Percentiles rank a stretch among this genome's conserved stretches.
Evolutionary conservation across 1,139 yeast genomes (phyloP).

Genomic region (Magnusiomyces clavatus): DNA sequence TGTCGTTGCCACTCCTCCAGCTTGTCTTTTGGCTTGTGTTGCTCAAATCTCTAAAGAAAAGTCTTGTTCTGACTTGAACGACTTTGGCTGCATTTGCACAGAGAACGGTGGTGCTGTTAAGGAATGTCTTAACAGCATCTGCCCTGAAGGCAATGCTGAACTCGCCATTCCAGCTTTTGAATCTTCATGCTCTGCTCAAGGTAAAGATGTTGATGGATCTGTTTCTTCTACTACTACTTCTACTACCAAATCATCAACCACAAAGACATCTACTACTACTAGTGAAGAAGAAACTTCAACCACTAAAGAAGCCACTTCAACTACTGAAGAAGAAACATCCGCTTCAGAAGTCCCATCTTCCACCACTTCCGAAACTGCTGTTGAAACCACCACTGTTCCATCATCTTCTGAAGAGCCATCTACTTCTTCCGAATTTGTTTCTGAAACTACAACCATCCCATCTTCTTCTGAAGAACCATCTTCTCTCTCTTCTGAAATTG

Average conservation of each 20-base stretch:
- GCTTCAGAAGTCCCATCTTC: neutral
- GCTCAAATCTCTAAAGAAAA: constrained; percentile 54
- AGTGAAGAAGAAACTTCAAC: constrained; percentile 14
- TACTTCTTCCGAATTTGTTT: constrained; percentile 2
- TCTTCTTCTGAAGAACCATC: constrained; percentile 15
- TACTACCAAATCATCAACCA: constrained; percentile 29
- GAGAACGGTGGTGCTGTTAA: constrained; percentile 44
- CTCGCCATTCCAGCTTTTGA: constrained; percentile 53
- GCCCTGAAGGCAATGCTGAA: constrained; percentile 55
- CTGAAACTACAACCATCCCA: constrained; percentile 10
- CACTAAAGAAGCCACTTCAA: constrained; percentile 21
- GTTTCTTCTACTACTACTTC: constrained; percentile 29
- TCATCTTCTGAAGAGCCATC: neutral
- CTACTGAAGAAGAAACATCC: constrained; percentile 16
- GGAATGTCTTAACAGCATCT: constrained; percentile 52
- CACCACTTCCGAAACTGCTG: constrained; percentile 3
- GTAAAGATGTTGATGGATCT: constrained; percentile 32
- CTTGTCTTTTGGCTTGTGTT: constrained; percentile 85
- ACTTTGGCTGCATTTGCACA: constrained; percentile 59
- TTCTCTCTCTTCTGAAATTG: constrained; percentile 16
- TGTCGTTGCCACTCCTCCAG: constrained; percentile 63
- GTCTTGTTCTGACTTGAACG: constrained; percentile 52
- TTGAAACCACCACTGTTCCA: constrained; percentile 7
- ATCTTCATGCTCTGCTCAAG: constrained; percentile 23
- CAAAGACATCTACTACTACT: constrained; percentile 25